These are phyloP conservation scores for Arctium minus DNA, from an alignment of 129 eudicot genomes.

Conservation along the genomic window DNA sequence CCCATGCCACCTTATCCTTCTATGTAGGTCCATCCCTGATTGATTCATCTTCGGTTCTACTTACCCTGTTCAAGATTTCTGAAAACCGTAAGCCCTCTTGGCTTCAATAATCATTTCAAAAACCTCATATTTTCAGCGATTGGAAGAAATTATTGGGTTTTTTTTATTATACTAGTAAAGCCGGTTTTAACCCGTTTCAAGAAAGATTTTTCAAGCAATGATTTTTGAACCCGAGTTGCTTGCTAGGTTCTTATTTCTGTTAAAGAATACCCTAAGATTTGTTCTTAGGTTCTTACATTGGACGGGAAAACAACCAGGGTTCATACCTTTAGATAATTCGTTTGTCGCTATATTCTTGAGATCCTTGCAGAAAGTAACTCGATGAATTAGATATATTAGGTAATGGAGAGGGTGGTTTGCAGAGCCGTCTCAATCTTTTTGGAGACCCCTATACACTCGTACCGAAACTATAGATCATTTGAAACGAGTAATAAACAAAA, in stretches of 20 bases:
- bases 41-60: not conserved
- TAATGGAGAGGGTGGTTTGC: slow-evolving; percentile 40
- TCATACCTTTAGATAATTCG: slow-evolving; percentile 27
- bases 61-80: slow-evolving; percentile 10
- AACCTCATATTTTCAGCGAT: slow-evolving; percentile 37
- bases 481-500: too few relatives aligned
- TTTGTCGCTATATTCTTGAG: slow-evolving; percentile 48
- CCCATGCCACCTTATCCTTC: not conserved
- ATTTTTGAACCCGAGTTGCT: slow-evolving; percentile 47
- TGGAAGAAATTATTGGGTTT: slow-evolving; percentile 33
- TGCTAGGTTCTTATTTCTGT: slow-evolving; percentile 46
- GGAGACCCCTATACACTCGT: too few relatives aligned
- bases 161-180: not conserved
- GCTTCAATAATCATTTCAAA: slow-evolving; percentile 20
- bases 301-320: slow-evolving; percentile 48
- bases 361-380: slow-evolving; percentile 41
- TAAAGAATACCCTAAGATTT: slow-evolving; percentile 31
- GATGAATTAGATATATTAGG: slow-evolving; percentile 38
- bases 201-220: slow-evolving; percentile 25
- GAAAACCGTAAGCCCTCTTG: not conserved
- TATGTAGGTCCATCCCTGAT: slow-evolving; percentile 18
- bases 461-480: too few relatives aligned
- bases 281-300: slow-evolving; percentile 57
- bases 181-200: slow-evolving; percentile 16
- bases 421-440: too few relatives aligned